A percentile compares a stretch with the other conserved stretches of the same genome.
Evolutionary conservation across 176 grass and related monocot genomes (phyloP).

Genomic region (Puccinellia tenuiflora): DNA sequence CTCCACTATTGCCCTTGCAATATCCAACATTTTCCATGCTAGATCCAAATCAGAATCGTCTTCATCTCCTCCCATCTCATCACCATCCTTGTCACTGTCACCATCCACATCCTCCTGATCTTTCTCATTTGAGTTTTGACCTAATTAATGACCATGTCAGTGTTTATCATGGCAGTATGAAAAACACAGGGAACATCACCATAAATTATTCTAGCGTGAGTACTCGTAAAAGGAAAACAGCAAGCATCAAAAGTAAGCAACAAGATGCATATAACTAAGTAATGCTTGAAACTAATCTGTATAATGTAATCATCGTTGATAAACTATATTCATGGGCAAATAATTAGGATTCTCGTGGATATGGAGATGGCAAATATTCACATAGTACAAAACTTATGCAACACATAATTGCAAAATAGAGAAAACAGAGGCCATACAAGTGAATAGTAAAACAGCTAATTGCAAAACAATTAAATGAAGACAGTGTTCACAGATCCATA

Average conservation of each 20-base stretch:
- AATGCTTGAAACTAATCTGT: background rate
- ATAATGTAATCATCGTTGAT: background rate
- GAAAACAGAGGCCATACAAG: background rate
- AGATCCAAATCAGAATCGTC: conserved; percentile 97
- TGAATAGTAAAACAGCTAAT: background rate
- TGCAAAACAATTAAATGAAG: background rate
- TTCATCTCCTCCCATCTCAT: conserved; percentile 68
- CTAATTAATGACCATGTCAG: conserved; percentile 31
- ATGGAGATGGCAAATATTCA: background rate
- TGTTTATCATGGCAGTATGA: background rate
- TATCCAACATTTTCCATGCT: conserved; percentile 93
- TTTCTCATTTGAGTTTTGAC: conserved; percentile 50
- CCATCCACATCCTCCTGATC: conserved; percentile 44
- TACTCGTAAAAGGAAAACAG: background rate
- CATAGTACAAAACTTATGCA: background rate
- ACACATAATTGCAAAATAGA: background rate
- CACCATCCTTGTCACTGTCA: conserved; percentile 63
- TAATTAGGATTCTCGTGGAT: background rate
- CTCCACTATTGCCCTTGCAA: conserved; percentile 96
- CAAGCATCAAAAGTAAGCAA: background rate
- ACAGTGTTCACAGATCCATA: background rate
- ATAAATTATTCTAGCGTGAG: background rate
- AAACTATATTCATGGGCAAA: background rate
- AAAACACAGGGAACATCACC: background rate
- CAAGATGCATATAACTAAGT: background rate